Base-by-base conservation (phyloP, 768 basidiomycete genomes). In the Gymnopilus dilepis region DNA sequence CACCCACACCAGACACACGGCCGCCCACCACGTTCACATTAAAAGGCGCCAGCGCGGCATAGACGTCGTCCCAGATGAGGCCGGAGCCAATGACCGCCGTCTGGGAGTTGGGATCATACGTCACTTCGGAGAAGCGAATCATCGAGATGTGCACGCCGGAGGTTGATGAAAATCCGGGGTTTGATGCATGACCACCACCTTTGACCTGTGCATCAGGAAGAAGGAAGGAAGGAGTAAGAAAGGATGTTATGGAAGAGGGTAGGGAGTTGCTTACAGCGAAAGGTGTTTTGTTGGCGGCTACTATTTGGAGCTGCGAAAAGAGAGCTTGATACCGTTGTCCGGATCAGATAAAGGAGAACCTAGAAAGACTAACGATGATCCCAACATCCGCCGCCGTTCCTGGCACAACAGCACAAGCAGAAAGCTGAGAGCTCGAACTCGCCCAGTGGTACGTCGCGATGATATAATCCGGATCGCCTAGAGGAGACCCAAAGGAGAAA, bases 61-160 rank as follows among this genome's bases (percentile, higher is more conserved):
- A 90, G 1, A 72, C 86, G 33, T 88, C 82, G 67, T 91, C 88
- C 88, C 87, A 90, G 26, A 86, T 76, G n/a, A 85, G 67, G 5
- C 82, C 82, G 4, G 81, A 65, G 0, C 82, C 82, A 26, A 84
- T 62, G 0, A 67, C 73, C 1, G 71, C 83, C 0, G 80, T 85
- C 56, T 80, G 74, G 0, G 77, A 64, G 0, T 64, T 56, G 1
- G 69, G 59, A 45, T 84, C 69, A 55, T 85, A 86, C 1, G 56
- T 73, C 21, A 85, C 78, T 17, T 80, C 62, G 4, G 76, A 74
- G 67, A 88, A 86, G 1, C 77, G 73, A 38, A 61, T 69, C 84
- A 88, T 82, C 7, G 83, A 72, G 7, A 89, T 87, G 13, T 85
- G 85, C 12, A 89, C 80, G 31, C 86, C 87, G 0, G 69, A 62